Conservation (phyloP, 345 rosid species). For the Luvunga scandens region DNA sequence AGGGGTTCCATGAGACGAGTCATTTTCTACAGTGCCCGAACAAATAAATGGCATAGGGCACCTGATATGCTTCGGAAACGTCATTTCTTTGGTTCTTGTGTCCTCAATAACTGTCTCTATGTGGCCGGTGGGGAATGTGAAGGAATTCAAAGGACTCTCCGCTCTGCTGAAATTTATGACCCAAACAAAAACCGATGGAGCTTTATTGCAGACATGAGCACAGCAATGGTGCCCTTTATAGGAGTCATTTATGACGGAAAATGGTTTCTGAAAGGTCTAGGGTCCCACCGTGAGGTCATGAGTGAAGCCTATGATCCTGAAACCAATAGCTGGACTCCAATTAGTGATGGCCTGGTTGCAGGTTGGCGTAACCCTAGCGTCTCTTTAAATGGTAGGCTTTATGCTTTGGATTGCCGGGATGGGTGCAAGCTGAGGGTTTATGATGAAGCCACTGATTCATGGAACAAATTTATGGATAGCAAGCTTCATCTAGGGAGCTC, state of each 20-base stretch:
- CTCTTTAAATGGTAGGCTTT: conserved; percentile 68
- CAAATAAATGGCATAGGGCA: conserved; percentile 94
- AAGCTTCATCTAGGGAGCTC: conserved; percentile 87
- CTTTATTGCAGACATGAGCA: conserved; percentile 91
- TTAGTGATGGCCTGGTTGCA: conserved; percentile 79
- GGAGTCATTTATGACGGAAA: conserved; percentile 85
- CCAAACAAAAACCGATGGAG: conserved; percentile 87
- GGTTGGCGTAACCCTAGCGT: conserved; percentile 95
- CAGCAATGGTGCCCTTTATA: conserved; percentile 95
- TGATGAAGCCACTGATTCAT: conserved; percentile 67
- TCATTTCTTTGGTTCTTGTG: conserved; percentile 90
- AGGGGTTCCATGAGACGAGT: conserved; percentile 93
- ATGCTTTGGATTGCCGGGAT: conserved; percentile 84
- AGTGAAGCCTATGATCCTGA: conserved; percentile 89
- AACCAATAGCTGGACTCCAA: conserved; percentile 64
- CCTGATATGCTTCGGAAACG: conserved; percentile 97
- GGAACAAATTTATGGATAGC: conserved; percentile 88
- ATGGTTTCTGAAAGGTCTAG: conserved; percentile 94
- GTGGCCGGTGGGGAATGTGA: conserved; percentile 99
- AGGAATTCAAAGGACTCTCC: conserved; percentile 87
- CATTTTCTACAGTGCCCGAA: conserved; percentile 82
- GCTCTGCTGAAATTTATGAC: conserved; percentile 94
- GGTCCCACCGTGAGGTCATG: conserved; percentile 82
- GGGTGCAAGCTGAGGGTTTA: conserved; percentile 88
- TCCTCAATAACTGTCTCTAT: conserved; percentile 83